Evolutionary conservation across 164 flowering plant genomes (phyloP), one percentile per base, ranked within the genome.

Genomic region (Aristolochia californica): DNA sequence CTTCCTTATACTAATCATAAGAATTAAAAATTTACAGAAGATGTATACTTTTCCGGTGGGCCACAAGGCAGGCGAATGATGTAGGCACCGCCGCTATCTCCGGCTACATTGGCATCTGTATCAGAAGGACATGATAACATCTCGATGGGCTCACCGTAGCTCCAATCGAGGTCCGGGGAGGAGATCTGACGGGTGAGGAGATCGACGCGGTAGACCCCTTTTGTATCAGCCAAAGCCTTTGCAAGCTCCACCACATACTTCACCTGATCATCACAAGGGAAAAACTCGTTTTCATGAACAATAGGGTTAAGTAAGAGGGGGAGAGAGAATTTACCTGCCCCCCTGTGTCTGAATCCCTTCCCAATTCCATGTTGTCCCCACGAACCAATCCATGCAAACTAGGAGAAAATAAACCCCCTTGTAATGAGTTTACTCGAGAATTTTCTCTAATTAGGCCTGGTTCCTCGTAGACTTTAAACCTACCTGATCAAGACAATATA

Each of bases 291-390:
- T n/a, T n/a, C n/a, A n/a, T n/a, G n/a, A n/a, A n/a, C n/a, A n/a
- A n/a, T n/a, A n/a, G n/a, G n/a, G n/a, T n/a, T n/a, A n/a, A n/a
- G n/a, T n/a, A n/a, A n/a, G n/a, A n/a, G n/a, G n/a, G n/a, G n/a
- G n/a, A n/a, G n/a, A n/a, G n/a, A n/a, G n/a, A n/a, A n/a, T n/a
- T n/a, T 53, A 53, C 94, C 85, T 88, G 96, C 12, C 93, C 96
- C 27, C 96, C 96, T 0, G 96, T 88, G 70, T 88, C 96, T 4
- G 96, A 88, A 66, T 88, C 93, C 70, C 96, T 75, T 51, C 96
- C 96, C 43, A 88, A 74, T 71, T 88, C 96, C 96, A 88, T 85
- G 72, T 85, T 82, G 44, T 88, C 96, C 58, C 96, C 96, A 45
- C 93, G 93, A 17, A 88, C 81, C 76, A 88, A 61, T 13, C 96